Evolutionary conservation across 1,284 basidiomycete species (phyloP), one percentile per base, ranked within the genome.

Genomic region (Irpex sp.): DNA sequence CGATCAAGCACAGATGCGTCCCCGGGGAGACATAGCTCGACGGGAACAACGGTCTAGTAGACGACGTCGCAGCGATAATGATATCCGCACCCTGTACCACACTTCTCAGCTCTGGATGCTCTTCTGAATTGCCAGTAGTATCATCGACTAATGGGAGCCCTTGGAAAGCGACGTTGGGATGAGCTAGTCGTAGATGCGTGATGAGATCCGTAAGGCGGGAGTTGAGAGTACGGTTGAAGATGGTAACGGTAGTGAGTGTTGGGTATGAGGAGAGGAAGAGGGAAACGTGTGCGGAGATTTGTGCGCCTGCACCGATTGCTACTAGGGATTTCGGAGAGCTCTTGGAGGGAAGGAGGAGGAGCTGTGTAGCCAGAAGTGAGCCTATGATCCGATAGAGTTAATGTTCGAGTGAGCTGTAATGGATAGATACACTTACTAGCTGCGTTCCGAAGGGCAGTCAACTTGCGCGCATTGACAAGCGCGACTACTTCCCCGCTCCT

Each of bases 391-490:
- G 31, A 5, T 34, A 34, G 31, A 6, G 31, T 34, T 1, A 34
- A 44, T 21, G 6, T 13, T 31, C 57, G 31, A 37, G 37, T 15
- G 34, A n/a, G 17, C n/a, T 17, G 15, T 37, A 13, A 4, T 15
- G 5, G 3, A 19, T 9, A 15, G 21, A n/a, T 36, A 37, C 26
- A 5, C 83, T 63, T 69, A 88, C 92, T 91, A 66, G 89, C 91
- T 57, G 92, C 93, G 62, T 91, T 96, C 56, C 94, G 75, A 54
- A 94, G 73, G 1, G 92, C 90, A 0, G 94, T 96, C 64, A 96
- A 75, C 47, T 79, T 80, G 49, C 87, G 78, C 1, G 94, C 88
- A 70, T 96, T 95, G 31, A 96, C 77, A 13, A 96, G 75, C 0
- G 90, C 92, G 66, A 82, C 86, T 8, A 88, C 82, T 2, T 77